Evolutionary conservation across 2,329 filamentous ascomycete species (phyloP), one percentile per base, ranked within the genome.

Genomic region (Beauveria rudraprayagi): DNA sequence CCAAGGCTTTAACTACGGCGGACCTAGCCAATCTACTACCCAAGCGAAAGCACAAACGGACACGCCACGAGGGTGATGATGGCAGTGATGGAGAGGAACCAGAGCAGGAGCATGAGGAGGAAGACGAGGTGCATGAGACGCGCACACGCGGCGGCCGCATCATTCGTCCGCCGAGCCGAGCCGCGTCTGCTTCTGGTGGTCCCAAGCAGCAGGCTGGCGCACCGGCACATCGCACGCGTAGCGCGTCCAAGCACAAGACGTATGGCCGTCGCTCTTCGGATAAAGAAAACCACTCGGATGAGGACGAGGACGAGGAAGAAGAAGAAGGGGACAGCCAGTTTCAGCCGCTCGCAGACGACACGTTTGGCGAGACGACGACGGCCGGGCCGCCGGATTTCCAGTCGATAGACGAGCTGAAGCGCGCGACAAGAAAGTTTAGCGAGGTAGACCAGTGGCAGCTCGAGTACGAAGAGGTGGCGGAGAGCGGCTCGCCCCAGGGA

Each of bases 381-480:
- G 73, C 74, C 65, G 67, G 71, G 56, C 71, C 72, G 65, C 44
- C 75, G 68, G 69, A 75, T 61, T 71, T 71, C 54, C 70, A 74
- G 7, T 69, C 79, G 53, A 75, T 79, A 26, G 72, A 80, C 47
- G 84, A 86, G 75, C 74, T 89, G 63, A 83, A 82, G 71, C 76
- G 78, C 55, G 83, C 84, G 46, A 77, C 77, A 10, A 79, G 76
- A 69, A 88, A 88, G 72, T 89, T 89, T 67, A 79, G 82, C 70
- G 86, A 89, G 72, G 86, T 89, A 46, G 86, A 89, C 70, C 77
- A 80, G 72, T 89, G 85, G 85, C 79, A 86, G 72, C 73, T 89
- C 63, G 83, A 85, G 56, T 89, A 83, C 71, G 86, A 89, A 74
- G 84, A 86, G 66, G 78, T 85, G 54, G 79, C 78, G 24, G 79